Base-by-base conservation (phyloP, 257 asterid genomes). In the Fraxinus cuspidata region DNA sequence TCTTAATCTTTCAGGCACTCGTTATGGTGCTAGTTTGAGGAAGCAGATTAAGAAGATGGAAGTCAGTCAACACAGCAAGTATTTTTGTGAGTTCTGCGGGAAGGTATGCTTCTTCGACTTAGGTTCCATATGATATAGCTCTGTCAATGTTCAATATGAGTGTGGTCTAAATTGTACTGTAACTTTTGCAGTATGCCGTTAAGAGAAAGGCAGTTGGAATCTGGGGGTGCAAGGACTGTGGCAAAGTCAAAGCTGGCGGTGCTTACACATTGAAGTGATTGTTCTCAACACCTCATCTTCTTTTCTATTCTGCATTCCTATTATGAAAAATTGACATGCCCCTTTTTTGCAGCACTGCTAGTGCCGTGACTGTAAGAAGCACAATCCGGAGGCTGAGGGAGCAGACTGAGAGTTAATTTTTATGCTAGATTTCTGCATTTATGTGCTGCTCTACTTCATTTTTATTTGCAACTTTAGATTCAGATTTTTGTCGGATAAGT, bases 191-290 rank as follows among this genome's bases (percentile, higher is more conserved):
- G 95, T 87, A 90, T 6, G 92, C 90, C 0, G 91, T 90, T 87
- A 90, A 88, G 88, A 88, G 91, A 81, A 80, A 90, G 85, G 91
- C 89, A 0, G 91, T 90, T 1, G 92, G 91, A 53, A 90, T 90
- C 29, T 90, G 90, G 89, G 95, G 95, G 18, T 87, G 92, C 84
- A 90, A 88, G 86, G 92, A 88, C 81, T 90, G 95, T 3, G 90
- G 92, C 81, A 90, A 88, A 81, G 92, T 85, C 73, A 88, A 90
- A 78, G 91, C 92, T 1, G 92, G 92, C 64, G 91, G 92, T 77
- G 94, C 94, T 67, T 90, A 90, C 86, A 88, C 92, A 0, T 74
- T 90, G 51, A 88, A 90, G 90, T 88, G 85, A 66, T 3, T 2
- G 32, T 34, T 38, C 34, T 63, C 72, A 12, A 11, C 0, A 3